Base-by-base conservation (phyloP, 2,329 filamentous ascomycete species). In the Hypoxylon sp. region DNA sequence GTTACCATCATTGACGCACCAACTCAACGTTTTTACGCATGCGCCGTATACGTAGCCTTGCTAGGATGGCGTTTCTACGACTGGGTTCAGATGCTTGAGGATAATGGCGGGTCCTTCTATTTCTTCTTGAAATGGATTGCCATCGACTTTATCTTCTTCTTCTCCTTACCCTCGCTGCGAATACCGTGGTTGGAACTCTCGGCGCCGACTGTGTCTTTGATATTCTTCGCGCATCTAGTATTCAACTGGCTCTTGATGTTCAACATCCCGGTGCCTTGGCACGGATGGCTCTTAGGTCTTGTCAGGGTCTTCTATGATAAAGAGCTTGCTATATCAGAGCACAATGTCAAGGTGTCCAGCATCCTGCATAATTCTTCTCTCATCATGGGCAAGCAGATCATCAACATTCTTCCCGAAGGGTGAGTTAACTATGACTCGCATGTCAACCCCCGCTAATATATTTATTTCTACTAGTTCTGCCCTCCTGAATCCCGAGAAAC, bases 131-230 rank as follows among this genome's bases (percentile, higher is more conserved):
- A 98, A 85, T 99, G 96, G 96, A 87, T 92, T 67, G 84, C 89
- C 61, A 87, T 99, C 68, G 96, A 99, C 80, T 91, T 92, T 65
- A 79, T 91, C 22, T 97, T 94, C 77, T 83, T 98, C 68, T 97
- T 96, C 77, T 92, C 92, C 6, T 81, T 99, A 56, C 95, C 96
- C 16, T 87, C 91, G 70, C 79, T 99, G 72, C 89, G 92, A 77
- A 97, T 99, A 85, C 96, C 96, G 62, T 99, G 96, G 96, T 84
- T 99, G 62, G 93, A 98, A 82, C 93, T 95, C 82, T 93, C 92
- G 44, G 91, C 92, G 74, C 85, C 87, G 33, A 89, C 89, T 0
- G 91, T 92, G 56, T 85, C 91, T 42, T 82, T 86, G 30, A 80
- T 94, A 20, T 96, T 96, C 74, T 78, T 91, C 48, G 71, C 85